These are phyloP conservation scores for Ceratobasidium sp. DNA, from an alignment of 1,284 basidiomycete species.

Conservation along the genomic window DNA sequence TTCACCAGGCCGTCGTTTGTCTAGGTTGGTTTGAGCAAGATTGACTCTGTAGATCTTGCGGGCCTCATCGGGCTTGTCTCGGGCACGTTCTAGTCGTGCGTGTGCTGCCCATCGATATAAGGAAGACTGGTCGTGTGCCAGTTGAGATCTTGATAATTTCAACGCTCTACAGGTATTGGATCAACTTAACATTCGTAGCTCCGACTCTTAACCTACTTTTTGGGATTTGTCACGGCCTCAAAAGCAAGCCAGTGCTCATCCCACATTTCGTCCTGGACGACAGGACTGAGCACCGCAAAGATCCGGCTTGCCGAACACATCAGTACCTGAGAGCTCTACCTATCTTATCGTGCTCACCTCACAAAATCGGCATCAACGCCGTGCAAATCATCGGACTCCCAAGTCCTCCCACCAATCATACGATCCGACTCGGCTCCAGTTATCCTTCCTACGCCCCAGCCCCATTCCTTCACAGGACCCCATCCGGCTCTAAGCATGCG, in stretches of 20 bases:
- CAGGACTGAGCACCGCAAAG: constrained; percentile 62
- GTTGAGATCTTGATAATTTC: constrained; percentile 74
- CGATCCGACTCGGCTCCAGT: constrained; percentile 46
- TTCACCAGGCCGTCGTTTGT: constrained; percentile 47
- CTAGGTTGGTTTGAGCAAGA: constrained; percentile 46
- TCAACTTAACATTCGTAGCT: constrained; percentile 37
- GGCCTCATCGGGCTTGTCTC: constrained; percentile 74
- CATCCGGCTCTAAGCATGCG: constrained; percentile 65
- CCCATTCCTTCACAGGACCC: constrained; percentile 73
- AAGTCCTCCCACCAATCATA: constrained; percentile 54
- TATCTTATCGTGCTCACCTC: constrained; percentile 44
- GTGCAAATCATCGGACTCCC: constrained; percentile 59
- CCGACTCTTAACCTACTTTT: constrained; percentile 57
- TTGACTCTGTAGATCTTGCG: constrained; percentile 82
- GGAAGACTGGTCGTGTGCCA: constrained; percentile 70
- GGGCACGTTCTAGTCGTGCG: constrained; percentile 77
- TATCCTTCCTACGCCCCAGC: constrained; percentile 58
- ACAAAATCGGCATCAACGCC: constrained; percentile 59
- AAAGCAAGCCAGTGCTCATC: constrained; percentile 69
- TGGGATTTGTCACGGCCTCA: constrained; percentile 67
- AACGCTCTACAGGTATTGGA: constrained; percentile 60
- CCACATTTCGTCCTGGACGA: constrained; percentile 62
- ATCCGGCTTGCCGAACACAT: constrained; percentile 51
- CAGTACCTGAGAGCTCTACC: neutral
- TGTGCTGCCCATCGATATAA: constrained; percentile 81